Base-by-base conservation (phyloP, 768 basidiomycete genomes). In the Psilocybe cubensis region DNA sequence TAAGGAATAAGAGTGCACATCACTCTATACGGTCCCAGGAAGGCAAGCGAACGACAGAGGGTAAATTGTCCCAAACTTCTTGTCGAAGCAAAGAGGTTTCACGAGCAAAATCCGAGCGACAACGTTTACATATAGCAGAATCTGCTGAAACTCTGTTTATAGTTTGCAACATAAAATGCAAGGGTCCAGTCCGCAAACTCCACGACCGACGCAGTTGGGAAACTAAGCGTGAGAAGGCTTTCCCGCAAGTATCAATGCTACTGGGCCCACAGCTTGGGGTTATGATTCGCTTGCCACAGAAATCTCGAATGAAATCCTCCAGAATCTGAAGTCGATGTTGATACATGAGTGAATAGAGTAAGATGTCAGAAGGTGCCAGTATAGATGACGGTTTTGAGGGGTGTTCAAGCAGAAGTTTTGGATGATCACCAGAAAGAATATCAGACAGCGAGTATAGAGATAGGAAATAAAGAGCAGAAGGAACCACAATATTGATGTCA, bases 391-490 rank as follows among this genome's bases (percentile, higher is more conserved):
- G 83, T 21, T 76, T 76, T 1, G 83, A 82, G 4, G 80, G 78
- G 62, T 83, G 80, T 23, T 77, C 65, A 31, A 77, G 61, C 35
- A 66, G 59, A 10, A 86, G 76, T 66, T 86, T 86, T 0, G 82
- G 79, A 59, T 85, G 84, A 50, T 83, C 79, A 14, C 60, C 79
- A 9, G 72, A 67, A 8, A 85, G 69, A 18, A 85, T 69, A 55
- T 82, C 81, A 38, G 72, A 66, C 29, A 86, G 71, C 4, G 78
- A 76, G 60, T 86, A 85, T 11, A 84, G 65, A 24, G 83, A 83
- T n/a, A 85, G 75, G 68, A 84, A 84, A 61, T 85, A 86, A 10
- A 84, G 53, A 8, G 77, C 79, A 8, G 82, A 77, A 2, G 84
- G 84, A 31, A 84, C 54, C 45, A 85, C 59, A 49, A 83, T 67